Evolutionary conservation across 495 filamentous ascomycete species (phyloP), one percentile per base, ranked within the genome.

Genomic region (Schizothecium vesticola): DNA sequence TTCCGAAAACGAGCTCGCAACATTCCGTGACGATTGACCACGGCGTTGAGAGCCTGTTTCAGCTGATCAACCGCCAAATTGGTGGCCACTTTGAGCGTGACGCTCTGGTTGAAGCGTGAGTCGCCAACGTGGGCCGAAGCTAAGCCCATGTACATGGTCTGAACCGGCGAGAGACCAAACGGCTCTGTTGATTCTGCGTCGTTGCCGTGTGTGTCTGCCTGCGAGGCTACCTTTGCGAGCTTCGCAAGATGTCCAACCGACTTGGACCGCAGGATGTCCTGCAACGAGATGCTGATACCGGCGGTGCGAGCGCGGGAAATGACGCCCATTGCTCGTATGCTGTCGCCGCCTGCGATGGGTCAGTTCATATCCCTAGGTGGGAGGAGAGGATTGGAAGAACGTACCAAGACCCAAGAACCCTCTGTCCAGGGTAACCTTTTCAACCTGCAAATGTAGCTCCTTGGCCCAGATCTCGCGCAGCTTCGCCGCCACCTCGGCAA

Each of bases 101-200:
- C 82, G 58, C 87, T 87, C 67, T 88, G 86, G 69, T 89, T 89
- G 76, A 88, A 89, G 65, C 89, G 86, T 3, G 83, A 83, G 60
- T 86, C 78, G 0, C 80, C 81, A 22, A 55, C 23, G 23, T 74
- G 59, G 12, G 84, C 79, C 26, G 79, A 78, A 3, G 83, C 80
- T 3, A 80, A 72, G 23, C 81, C 78, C 63, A 88, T 86, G 72
- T 87, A 88, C 23, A 89, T 72, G 16, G 74, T 77, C 71, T 90
- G 87, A 62, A 89, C 87, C 0, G 88, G 88, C 0, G 86, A 86
- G 6, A 90, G 79, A 1, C 79, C 78, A 67, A 89, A 90, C 8
- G 80, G 73, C 67, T 81, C 73, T 19, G 83, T 80, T 3, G 82
- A 69, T 23, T 73, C 71, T 65, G 85, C 83, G 13, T 61, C 33